Base-by-base conservation (phyloP, 2,329 filamentous ascomycete genomes). In the Apiospora aurea region DNA sequence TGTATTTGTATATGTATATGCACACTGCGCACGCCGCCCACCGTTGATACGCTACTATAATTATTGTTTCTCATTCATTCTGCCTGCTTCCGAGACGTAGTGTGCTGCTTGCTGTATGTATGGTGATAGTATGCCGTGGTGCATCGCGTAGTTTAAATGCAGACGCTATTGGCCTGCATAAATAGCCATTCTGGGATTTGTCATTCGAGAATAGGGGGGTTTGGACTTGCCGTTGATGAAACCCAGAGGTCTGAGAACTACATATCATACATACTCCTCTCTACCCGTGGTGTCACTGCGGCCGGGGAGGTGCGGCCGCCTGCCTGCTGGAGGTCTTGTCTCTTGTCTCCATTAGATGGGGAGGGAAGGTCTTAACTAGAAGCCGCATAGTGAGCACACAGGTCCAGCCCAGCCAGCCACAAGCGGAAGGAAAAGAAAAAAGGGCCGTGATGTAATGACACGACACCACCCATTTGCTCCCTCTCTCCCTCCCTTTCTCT, bases 171-270 rank as follows among this genome's bases (percentile, higher is more conserved):
- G 57, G 57, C 34, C 18, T 64, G 34, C 57, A 64, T n/a, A 41
- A 64, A 64, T 64, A 41, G 57, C 21, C 57, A 41, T 64, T 4
- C 29, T 29, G 29, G 41, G 21, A 64, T 64, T 64, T 41, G 57
- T n/a, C 34, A n/a, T 64, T 41, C 34, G 34, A 64, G 57, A 21
- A 41, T 64, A n/a, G 41, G 29, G 49, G 18, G 18, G n/a, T 64
- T 64, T 64, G 57, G 57, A 11, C 34, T 34, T 64, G 57, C 57
- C 57, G 57, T 64, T 64, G 57, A 64, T 64, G 57, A 41, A 64
- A 64, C 57, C 29, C 18, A 38, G 34, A 64, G 57, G 57, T 64
- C 57, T 64, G 57, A 64, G 57, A 64, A 41, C 57, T 64, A 64
- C 57, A 64, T 61, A 57, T 18, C 53, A 57, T 38, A 64, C 57